Evolutionary conservation across 148 eudicot species (phyloP), one percentile per base, ranked within the genome.

Genomic region (Chenopodium quinoa): DNA sequence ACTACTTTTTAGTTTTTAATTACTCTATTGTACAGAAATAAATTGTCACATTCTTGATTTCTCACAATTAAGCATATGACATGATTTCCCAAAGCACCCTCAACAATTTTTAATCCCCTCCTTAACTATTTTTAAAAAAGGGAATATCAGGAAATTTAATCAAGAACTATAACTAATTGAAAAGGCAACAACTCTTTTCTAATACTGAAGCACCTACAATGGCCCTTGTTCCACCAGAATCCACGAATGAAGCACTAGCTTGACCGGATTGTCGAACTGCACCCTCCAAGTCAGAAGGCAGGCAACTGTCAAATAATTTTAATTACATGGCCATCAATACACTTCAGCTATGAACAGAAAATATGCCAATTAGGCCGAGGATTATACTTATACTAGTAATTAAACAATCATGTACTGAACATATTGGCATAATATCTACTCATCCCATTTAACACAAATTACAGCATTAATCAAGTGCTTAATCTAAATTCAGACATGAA

Each of bases 231-330:
- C 99, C 99, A 81, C 99, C 99, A 27, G 97, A 80, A 78, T 88
- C 86, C 65, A 94, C 94, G 78, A 96, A 96, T 78, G 81, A 81
- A 27, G 99, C 99, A 66, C 84, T 83, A 79, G 99, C 98, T 88
- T 89, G 88, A 79, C 98, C 79, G 56, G 99, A 92, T 80, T 96
- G 99, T 82, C 91, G 91, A 78, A 96, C 99, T 29, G 99, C 99
- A 81, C 97, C 99, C 92, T 87, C 97, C 93, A 96, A 85, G 86
- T 94, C 89, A 81, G 90, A 85, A 84, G 99, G 99, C 89, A 96
- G 84, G 84, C 98, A 96, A 85, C 99, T 96, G 94, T 80, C 78
- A 90, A 58, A 84, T 69, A 27, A 60, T 19, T 78, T n/a, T 27
- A 72, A 73, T 12, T 48, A 40, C 34, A 69, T 14, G 7, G 19